Conservation (phyloP, 805 yeast species). For the Maudiozyma bulderi region DNA sequence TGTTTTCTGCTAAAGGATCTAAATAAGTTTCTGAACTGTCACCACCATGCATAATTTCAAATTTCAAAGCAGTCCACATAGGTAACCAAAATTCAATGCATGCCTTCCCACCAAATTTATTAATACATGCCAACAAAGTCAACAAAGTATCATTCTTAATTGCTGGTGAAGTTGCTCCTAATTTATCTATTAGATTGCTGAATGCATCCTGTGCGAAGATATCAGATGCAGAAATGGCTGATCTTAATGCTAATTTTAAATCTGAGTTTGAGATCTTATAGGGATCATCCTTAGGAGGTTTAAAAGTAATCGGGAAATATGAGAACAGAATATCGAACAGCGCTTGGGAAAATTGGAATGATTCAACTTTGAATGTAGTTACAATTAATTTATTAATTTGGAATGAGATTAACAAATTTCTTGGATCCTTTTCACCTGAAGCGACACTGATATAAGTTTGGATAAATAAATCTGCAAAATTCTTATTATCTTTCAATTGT, state of each 20-base stretch:
- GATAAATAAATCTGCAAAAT: conserved; percentile 34
- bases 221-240: conserved; percentile 51
- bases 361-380: conserved; percentile 23
- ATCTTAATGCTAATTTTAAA: conserved; percentile 51
- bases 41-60: conserved; percentile 80
- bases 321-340: conserved; percentile 85
- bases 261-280: conserved; percentile 71
- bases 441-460: conserved; percentile 58
- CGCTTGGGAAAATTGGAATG: conserved; percentile 41
- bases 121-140: conserved; percentile 50
- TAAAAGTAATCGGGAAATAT: conserved; percentile 92
- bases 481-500: conserved; percentile 25
- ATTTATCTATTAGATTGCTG: conserved; percentile 69
- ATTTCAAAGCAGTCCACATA: conserved; percentile 82
- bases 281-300: conserved; percentile 78
- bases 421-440: conserved; percentile 89
- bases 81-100: conserved; percentile 56
- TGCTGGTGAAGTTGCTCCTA: conserved; percentile 61
- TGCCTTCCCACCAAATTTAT: conserved; percentile 39
- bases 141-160: conserved; percentile 67
- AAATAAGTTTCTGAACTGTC: conserved; percentile 29
- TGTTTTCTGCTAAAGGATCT: conserved; percentile 1
- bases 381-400: conserved; percentile 39
- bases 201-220: conserved; percentile 63
- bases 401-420: conserved; percentile 69